Evolutionary conservation across 768 basidiomycete genomes (phyloP).

Genomic region (Trametes coccinea): DNA sequence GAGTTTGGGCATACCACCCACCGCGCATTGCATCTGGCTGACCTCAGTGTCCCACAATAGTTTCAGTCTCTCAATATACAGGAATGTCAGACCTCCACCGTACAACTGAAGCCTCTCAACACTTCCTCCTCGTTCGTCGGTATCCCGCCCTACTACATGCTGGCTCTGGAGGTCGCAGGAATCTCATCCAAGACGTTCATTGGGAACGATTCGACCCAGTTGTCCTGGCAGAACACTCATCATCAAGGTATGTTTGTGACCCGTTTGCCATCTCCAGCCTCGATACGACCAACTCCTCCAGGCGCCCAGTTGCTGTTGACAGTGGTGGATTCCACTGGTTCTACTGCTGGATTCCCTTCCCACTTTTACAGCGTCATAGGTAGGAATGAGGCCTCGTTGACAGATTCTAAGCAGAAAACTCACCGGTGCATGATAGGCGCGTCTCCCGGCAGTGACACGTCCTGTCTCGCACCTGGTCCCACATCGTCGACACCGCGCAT

Average conservation of each 20-base stretch:
- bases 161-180: constrained; percentile 41
- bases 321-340: constrained; percentile 46
- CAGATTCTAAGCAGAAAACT: not conserved
- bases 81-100: constrained; percentile 27
- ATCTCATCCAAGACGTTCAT: constrained; percentile 31
- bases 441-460: constrained; percentile 34
- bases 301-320: constrained; percentile 45
- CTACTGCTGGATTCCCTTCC: constrained; percentile 42
- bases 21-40: not conserved
- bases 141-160: constrained; percentile 42
- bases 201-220: constrained; percentile 35
- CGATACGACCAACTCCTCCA: constrained; percentile 23
- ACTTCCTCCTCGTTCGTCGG: constrained; percentile 26
- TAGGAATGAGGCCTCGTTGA: constrained; percentile 27
- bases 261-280: not conserved
- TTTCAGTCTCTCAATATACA: constrained; percentile 6
- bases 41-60: not conserved
- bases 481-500: constrained; percentile 35
- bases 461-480: constrained; percentile 27
- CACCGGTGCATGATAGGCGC: constrained; percentile 14
- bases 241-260: constrained; percentile 38
- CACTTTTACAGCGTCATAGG: constrained; percentile 38
- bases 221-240: constrained; percentile 42
- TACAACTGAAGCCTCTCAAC: constrained; percentile 29
- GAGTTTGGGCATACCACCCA: not conserved